These are phyloP conservation scores for Osmanthus fragrans DNA, from an alignment of 257 asterid genomes.

Conservation along the genomic window DNA sequence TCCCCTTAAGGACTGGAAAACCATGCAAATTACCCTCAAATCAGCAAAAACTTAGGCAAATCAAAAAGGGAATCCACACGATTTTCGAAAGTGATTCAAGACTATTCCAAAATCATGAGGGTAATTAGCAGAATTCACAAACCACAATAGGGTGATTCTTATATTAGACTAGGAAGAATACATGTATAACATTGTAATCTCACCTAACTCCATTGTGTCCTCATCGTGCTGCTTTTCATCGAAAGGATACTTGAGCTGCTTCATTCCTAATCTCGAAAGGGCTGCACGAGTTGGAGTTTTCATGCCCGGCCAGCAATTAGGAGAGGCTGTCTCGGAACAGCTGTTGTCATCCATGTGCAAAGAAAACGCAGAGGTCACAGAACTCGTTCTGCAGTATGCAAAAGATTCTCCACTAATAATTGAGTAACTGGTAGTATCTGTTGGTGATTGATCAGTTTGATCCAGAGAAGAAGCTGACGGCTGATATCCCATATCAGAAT, in stretches of 20 bases:
- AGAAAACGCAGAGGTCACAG: constrained; percentile 69
- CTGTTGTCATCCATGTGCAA: constrained; percentile 62
- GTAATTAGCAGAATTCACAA: background rate
- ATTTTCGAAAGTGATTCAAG: background rate
- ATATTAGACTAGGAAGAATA: background rate
- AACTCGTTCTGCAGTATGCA: constrained; percentile 58
- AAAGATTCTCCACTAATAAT: constrained; percentile 57
- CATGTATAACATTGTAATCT: background rate
- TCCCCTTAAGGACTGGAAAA: background rate
- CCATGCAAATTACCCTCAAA: background rate
- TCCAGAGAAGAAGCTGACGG: constrained; percentile 53
- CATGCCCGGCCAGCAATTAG: constrained; percentile 65
- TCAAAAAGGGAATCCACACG: background rate
- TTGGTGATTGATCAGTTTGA: constrained; percentile 51
- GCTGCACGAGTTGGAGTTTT: constrained; percentile 73
- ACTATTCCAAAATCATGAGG: background rate
- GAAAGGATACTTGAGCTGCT: constrained; percentile 47
- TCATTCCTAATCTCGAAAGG: constrained; percentile 70
- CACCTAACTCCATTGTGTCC: constrained; percentile 64
- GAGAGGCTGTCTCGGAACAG: constrained; percentile 61
- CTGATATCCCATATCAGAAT: constrained; percentile 50
- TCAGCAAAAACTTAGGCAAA: background rate
- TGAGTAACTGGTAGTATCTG: constrained; percentile 47
- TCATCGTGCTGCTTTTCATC: constrained; percentile 32
- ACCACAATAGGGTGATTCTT: background rate